Base-by-base conservation (phyloP, 176 grass and related monocot species). In the Avena eriantha region DNA sequence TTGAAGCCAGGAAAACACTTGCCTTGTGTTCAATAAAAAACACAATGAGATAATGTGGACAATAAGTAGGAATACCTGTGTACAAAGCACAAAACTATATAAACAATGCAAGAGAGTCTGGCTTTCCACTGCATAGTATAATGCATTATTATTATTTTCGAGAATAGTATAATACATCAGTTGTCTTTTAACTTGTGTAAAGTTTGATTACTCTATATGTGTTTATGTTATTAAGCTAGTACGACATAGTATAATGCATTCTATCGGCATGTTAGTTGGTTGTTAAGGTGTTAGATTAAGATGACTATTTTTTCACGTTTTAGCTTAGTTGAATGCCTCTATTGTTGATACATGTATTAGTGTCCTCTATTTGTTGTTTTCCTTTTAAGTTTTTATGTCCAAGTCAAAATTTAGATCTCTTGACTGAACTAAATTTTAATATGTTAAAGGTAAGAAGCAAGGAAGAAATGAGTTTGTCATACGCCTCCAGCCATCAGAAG, bases 391-490 rank as follows among this genome's bases (percentile, higher is more conserved):
- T 41, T 46, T 80, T 78, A 55, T 84, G 57, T 73, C 74, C 11
- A 60, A 53, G 17, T 68, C 10, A 50, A n/a, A 87, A 49, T 83
- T 89, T 55, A 23, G n/a, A 26, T 73, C 41, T 87, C 63, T 70
- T 53, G 58, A 48, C 86, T 41, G 60, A 56, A 83, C 77, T 85
- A 87, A 31, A 60, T 57, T 61, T 41, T 33, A 75, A 69, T 59
- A 61, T 86, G 35, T 39, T 90, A 74, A 88, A 99, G 97, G 89
- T 70, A 99, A 99, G 84, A 99, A 87, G 90, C 97, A 97, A 89
- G 94, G 97, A 64, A 97, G 97, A 86, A 99, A 99, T 93, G 97
- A 99, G 68, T 99, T 99, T 87, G 97, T 99, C 73, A 99, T 99
- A 88, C 92, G 94, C 36, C 80, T 99, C 36, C 97, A 99, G 80